Base-by-base conservation (phyloP, 1,139 yeast genomes). In the Pichia terricola region DNA sequence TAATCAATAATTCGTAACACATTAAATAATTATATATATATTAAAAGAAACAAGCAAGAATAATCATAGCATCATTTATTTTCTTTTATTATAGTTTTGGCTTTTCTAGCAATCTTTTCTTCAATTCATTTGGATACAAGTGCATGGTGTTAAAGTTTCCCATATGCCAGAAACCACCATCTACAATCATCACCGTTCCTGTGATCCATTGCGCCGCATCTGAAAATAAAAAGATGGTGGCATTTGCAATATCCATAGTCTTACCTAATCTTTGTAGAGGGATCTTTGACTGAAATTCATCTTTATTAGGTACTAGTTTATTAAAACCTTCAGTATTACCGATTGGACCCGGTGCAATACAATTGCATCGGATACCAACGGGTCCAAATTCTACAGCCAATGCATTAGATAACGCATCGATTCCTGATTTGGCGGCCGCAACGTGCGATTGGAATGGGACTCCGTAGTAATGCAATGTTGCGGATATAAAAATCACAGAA, bases 381-480 rank as follows among this genome's bases (percentile, higher is more conserved):
- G 96, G 95, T 1, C 96, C 96, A 49, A 86, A 69, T 63, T 88
- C 96, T 7, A 85, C 88, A 0, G 96, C 94, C 50, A 88, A 64
- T 0, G 87, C 81, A 52, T 81, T 79, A 26, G 88, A 79, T 38
- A 88, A 67, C 0, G 95, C 94, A 59, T 89, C 96, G 34, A 88
- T 77, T 26, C 95, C 96, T 1, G 96, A 95, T 65, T 88, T 88
- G 5, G 96, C 96, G 0, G 96, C 95, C 2, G 88, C 83, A 1
- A 86, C 95, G 53, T 87, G 96, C 5, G 76, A 59, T 64, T 88
- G 96, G 65, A 82, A 77, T 6, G 95, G 95, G 7, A 83, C 76
- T 25, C 96, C 96, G 54, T 81, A 76, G 63, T 84, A 85, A 62
- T 88, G 96, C 45, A 88, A 69, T 1, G 96, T 87, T 2, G 96